Conservation (phyloP, 352 stramenopile species). For the Poterioochromonas sp. region DNA sequence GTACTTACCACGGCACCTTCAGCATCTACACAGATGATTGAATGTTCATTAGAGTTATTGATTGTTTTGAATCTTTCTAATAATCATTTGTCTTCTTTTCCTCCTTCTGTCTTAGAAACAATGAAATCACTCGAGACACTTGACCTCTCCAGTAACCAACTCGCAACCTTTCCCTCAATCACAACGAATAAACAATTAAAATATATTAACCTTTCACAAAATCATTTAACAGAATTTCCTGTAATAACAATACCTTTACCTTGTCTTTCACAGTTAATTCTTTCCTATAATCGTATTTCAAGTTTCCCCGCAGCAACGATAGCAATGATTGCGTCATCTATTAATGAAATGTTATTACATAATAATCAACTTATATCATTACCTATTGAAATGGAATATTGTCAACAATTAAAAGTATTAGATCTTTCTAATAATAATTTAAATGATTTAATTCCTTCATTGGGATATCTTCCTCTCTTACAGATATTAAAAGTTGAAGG, state of each 20-base stretch:
- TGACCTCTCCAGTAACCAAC: background rate
- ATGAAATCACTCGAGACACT: background rate
- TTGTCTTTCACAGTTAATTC: background rate
- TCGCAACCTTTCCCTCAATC: background rate
- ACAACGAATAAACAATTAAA: background rate
- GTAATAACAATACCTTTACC: no score
- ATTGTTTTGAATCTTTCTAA: background rate
- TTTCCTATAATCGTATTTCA: slow-evolving; percentile 8
- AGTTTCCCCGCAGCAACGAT: background rate
- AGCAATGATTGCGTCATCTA: no score
- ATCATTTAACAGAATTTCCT: background rate
- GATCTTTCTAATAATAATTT: slow-evolving; percentile 28
- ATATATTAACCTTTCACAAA: background rate
- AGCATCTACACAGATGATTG: no score
- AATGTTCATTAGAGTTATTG: background rate
- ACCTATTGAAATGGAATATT: background rate
- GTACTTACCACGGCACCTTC: no score
- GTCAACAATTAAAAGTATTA: background rate
- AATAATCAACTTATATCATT: slow-evolving; percentile 6
- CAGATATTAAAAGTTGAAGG: slow-evolving; percentile 4
- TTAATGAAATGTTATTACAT: background rate
- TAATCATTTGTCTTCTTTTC: background rate
- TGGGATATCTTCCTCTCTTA: slow-evolving; percentile 7
- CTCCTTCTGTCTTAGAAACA: background rate
- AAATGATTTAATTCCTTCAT: background rate